These are phyloP conservation scores for Coffea canephora DNA, from an alignment of 257 asterid genomes.

Conservation along the genomic window DNA sequence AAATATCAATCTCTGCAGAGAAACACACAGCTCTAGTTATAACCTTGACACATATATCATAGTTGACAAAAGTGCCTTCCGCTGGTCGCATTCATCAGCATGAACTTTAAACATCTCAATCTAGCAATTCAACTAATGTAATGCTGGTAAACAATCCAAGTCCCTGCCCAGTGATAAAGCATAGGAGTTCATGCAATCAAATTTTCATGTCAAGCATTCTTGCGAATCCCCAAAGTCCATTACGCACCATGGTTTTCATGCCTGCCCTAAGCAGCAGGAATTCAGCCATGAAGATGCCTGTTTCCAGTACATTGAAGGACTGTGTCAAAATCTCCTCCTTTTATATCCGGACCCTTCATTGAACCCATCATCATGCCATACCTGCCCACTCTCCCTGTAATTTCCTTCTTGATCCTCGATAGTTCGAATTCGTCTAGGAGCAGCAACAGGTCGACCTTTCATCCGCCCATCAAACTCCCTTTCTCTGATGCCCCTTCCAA, in stretches of 20 bases:
- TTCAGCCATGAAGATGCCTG: background rate
- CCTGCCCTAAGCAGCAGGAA: background rate
- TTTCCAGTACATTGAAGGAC: background rate
- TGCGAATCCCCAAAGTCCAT: background rate
- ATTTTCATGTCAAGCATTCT: background rate
- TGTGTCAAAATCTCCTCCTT: conserved; percentile 70
- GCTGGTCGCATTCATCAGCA: background rate
- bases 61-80: background rate
- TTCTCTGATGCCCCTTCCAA: conserved; percentile 63
- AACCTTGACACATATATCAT: no score
- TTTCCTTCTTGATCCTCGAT: conserved; percentile 63
- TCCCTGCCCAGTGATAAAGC: background rate
- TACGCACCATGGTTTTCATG: background rate
- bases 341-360: conserved; percentile 50
- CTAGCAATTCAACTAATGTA: background rate
- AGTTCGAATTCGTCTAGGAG: conserved; percentile 51
- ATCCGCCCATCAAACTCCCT: conserved; percentile 74
- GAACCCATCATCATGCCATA: conserved; percentile 70
- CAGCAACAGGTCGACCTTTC: conserved; percentile 46
- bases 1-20: background rate
- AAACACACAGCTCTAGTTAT: background rate
- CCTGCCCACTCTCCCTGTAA: conserved; percentile 51
- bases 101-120: background rate
- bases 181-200: background rate
- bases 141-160: background rate